Percentiles rank a stretch among this genome's conserved stretches.
Evolutionary conservation across 106 monocot species (phyloP).

Genomic region (Ottelia alismoides): DNA sequence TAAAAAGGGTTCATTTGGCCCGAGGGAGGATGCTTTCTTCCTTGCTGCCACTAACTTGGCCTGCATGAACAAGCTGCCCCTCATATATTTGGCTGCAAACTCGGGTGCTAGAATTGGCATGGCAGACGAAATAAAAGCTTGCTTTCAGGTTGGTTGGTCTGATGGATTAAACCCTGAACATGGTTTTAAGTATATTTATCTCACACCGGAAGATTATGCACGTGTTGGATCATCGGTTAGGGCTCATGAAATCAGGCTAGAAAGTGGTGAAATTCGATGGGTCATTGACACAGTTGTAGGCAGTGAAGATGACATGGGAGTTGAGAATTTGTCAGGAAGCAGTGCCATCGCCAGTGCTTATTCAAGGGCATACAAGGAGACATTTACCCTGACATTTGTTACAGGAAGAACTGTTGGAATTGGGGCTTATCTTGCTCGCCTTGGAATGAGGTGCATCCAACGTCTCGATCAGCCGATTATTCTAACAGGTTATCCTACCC

Average conservation of each 20-base stretch:
- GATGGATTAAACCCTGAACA: conserved; percentile 74
- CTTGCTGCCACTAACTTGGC: conserved; percentile 71
- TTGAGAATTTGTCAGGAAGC: conserved; percentile 86
- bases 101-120: conserved; percentile 89
- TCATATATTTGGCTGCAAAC: conserved; percentile 90
- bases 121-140: conserved; percentile 79
- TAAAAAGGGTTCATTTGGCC: conserved; percentile 91
- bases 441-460: conserved; percentile 98
- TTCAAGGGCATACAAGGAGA: conserved; percentile 86
- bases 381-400: conserved; percentile 89
- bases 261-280: conserved; percentile 81
- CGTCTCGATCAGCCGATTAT: conserved; percentile 96
- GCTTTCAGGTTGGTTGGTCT: conserved; percentile 87
- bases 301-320: conserved; percentile 82
- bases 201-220: conserved; percentile 61
- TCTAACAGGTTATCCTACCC: conserved; percentile 81
- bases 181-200: conserved; percentile 91
- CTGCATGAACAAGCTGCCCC: conserved; percentile 67
- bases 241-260: conserved; percentile 82
- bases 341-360: conserved; percentile 92
- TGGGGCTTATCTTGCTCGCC: conserved; percentile 93
- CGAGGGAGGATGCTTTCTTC: conserved; percentile 93
- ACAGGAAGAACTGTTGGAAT: conserved; percentile 91
- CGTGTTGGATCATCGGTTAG: conserved; percentile 69
- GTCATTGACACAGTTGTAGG: conserved; percentile 86